These are phyloP conservation scores for Exophiala calicioides DNA, from an alignment of 2,329 filamentous ascomycete species.

Conservation along the genomic window DNA sequence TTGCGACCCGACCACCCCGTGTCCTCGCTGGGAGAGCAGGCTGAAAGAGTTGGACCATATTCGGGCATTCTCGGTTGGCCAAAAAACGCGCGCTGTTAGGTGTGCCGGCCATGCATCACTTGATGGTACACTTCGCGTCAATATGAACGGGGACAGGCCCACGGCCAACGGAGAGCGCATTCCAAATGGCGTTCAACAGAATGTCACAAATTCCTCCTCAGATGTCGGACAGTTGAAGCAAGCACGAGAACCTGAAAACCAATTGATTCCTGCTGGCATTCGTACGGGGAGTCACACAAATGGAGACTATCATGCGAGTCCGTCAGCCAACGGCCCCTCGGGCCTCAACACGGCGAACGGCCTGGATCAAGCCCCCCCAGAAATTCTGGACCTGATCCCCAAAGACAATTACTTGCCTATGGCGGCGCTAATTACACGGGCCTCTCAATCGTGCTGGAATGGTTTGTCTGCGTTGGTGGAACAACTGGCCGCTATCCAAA, in stretches of 20 bases:
- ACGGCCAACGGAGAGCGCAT: slow-evolving; percentile 24
- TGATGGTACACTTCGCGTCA: slow-evolving; percentile 24
- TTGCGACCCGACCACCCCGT: background rate
- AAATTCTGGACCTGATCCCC: slow-evolving; percentile 26
- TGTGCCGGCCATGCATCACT: slow-evolving; percentile 28
- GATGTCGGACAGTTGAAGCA: slow-evolving; percentile 10
- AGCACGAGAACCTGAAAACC: background rate
- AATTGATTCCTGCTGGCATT: slow-evolving; percentile 2
- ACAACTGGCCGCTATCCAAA: slow-evolving; percentile 68
- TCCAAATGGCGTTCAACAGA: slow-evolving; percentile 22
- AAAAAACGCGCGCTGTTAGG: slow-evolving; percentile 14
- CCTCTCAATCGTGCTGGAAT: slow-evolving; percentile 81
- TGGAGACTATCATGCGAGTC: slow-evolving; percentile 11
- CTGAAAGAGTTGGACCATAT: background rate
- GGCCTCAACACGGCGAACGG: slow-evolving; percentile 1
- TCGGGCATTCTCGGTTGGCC: slow-evolving; percentile 11
- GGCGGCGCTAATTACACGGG: slow-evolving; percentile 70
- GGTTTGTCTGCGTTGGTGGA: slow-evolving; percentile 70
- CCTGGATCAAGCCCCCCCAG: slow-evolving; percentile 14
- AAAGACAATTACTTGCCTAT: slow-evolving; percentile 60
- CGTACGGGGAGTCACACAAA: slow-evolving; percentile 5
- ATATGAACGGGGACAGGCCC: slow-evolving; percentile 31
- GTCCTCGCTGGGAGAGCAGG: slow-evolving; percentile 1
- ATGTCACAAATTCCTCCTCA: slow-evolving; percentile 5
- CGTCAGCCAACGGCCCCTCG: slow-evolving; percentile 1